These are phyloP conservation scores for Luvunga scandens DNA, from an alignment of 345 rosid genomes.

Conservation along the genomic window DNA sequence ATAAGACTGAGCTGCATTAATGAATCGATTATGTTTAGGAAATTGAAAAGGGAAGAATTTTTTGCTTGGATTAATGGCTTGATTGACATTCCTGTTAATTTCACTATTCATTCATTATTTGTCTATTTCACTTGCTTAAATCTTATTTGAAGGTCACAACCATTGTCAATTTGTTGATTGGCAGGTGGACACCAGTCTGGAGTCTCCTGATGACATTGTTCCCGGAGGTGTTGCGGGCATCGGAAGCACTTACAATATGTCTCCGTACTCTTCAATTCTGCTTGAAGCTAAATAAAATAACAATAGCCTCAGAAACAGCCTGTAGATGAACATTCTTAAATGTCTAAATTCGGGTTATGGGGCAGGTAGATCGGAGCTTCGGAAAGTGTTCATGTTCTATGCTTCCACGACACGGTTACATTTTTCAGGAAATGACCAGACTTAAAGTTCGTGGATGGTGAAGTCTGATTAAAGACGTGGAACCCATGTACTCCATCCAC, in stretches of 20 bases:
- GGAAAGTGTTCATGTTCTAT: not conserved
- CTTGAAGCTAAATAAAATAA: slow-evolving; percentile 53
- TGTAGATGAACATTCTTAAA: not conserved
- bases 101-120: not conserved
- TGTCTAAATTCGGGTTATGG: not conserved
- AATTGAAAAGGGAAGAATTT: not conserved
- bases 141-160: not conserved
- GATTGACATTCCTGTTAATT: not conserved
- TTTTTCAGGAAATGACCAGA: not conserved
- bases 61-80: not conserved
- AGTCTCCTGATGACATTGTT: slow-evolving; percentile 64
- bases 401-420: not conserved
- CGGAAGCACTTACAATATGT: slow-evolving; percentile 52
- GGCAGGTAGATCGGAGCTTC: not conserved
- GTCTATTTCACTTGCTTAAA: not conserved
- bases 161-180: not conserved
- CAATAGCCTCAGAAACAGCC: not conserved
- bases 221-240: slow-evolving; percentile 59
- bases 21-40: not conserved
- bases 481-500: not conserved
- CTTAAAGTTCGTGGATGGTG: not conserved
- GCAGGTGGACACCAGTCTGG: slow-evolving; percentile 85
- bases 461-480: not conserved
- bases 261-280: slow-evolving; percentile 70
- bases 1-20: not conserved